These are phyloP conservation scores for Corchorus olitorius DNA, from an alignment of 345 rosid genomes.

Conservation along the genomic window DNA sequence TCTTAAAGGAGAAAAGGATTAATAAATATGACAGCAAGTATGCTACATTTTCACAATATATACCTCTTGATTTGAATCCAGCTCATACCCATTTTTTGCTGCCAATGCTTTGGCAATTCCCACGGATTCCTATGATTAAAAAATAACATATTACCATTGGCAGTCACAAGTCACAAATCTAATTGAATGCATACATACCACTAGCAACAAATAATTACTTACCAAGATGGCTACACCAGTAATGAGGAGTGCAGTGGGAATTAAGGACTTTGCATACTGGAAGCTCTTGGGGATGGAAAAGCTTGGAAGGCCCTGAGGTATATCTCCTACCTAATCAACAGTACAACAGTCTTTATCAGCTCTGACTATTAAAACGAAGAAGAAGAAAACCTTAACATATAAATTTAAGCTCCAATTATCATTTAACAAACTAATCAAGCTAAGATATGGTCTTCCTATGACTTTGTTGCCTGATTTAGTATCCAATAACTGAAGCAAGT, in stretches of 20 bases:
- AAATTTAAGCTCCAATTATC: background rate
- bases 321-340: conserved; percentile 82
- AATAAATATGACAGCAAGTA: background rate
- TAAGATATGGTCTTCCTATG: background rate
- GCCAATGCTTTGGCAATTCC: conserved; percentile 99
- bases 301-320: conserved; percentile 94
- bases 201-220: conserved; percentile 36
- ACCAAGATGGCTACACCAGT: conserved; percentile 99
- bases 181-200: conserved; percentile 1
- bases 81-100: conserved; percentile 92
- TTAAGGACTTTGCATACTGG: conserved; percentile 65
- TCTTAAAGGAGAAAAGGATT: background rate
- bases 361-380: background rate
- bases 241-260: conserved; percentile 91
- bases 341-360: conserved; percentile 28
- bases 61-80: conserved; percentile 92
- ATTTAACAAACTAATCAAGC: background rate
- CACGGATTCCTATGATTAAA: conserved; percentile 82
- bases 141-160: background rate
- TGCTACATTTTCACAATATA: background rate
- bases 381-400: background rate
- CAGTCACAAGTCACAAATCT: conserved; percentile 20
- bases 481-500: background rate
- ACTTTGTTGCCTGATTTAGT: background rate
- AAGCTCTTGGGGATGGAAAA: conserved; percentile 82